Base-by-base conservation (phyloP, 2,329 filamentous ascomycete species). In the Paecilomyces fulvus region DNA sequence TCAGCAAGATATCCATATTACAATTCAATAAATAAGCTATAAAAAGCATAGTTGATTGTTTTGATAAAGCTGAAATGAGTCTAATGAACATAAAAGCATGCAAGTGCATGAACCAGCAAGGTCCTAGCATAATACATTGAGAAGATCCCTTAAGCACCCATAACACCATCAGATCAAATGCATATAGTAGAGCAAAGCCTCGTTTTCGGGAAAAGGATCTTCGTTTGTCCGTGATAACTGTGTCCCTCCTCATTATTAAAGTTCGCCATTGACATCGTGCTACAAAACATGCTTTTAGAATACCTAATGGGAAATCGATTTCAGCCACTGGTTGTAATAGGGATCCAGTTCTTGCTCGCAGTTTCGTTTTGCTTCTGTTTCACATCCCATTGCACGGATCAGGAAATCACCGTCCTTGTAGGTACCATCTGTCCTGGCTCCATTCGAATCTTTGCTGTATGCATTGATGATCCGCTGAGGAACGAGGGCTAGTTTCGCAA, bases 321-420 rank as follows among this genome's bases (percentile, higher is more conserved):
- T 74, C 58, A 67, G 65, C 76, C 75, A 78, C 53, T 69, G 65
- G 52, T 67, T 63, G 59, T 74, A 79, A 60, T 76, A 83, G n/a
- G 78, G 73, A 49, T 79, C 77, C 63, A 92, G 85, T 70, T 92
- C 87, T 54, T 82, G 80, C 59, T 86, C 84, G 71, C 94, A 97
- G 61, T 82, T 83, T 52, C 83, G 76, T 37, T 77, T 74, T 65
- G 56, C 60, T 57, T 67, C 66, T 51, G 80, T 79, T 37, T 84
- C 81, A 72, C 94, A 99, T 54, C 84, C 85, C 21, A 83, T 78
- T 65, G 97, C 89, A 57, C 87, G 84, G 59, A 95, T 84, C 0
- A 95, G 81, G 57, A 97, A 86, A 68, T 97, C 92, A 30, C 91
- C 92, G 8, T 92, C 84, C 67, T 87, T 83, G 72, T 91, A 97